phyloP scores from a whole-genome alignment of 495 filamentous ascomycete species.

The Jackrogersella minutella region DNA sequence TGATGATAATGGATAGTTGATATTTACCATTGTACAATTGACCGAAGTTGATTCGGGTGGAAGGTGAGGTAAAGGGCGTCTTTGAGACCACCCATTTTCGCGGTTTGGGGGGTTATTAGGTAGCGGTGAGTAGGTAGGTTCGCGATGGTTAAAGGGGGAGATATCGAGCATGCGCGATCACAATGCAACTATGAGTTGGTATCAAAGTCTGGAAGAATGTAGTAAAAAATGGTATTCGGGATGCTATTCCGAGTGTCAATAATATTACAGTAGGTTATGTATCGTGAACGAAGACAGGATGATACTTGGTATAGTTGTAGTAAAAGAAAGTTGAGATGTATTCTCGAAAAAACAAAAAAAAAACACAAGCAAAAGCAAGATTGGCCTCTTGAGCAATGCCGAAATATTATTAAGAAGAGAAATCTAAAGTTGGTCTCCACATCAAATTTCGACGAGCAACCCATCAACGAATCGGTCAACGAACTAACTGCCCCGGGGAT shows the following conservation, averaged over 20 bases:
- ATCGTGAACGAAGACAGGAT: background rate
- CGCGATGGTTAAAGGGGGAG: background rate
- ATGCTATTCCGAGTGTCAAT: slow-evolving; percentile 11
- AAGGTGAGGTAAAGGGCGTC: slow-evolving; percentile 77
- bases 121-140: slow-evolving; percentile 2
- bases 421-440: slow-evolving; percentile 29
- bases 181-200: background rate
- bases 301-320: background rate
- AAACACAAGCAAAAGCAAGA: too few relatives aligned
- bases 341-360: too few relatives aligned
- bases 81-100: slow-evolving; percentile 54
- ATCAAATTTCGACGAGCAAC: slow-evolving; percentile 23
- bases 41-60: slow-evolving; percentile 80
- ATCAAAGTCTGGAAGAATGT: background rate
- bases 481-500: slow-evolving; percentile 8
- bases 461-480: slow-evolving; percentile 12
- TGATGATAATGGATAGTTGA: background rate
- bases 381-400: slow-evolving; percentile 6
- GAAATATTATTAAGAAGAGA: slow-evolving; percentile 4
- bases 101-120: slow-evolving; percentile 10
- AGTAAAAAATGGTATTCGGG: slow-evolving; percentile 1
- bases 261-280: slow-evolving; percentile 15
- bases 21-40: slow-evolving; percentile 90
- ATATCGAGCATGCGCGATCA: slow-evolving; percentile 1
- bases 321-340: background rate